Base-by-base conservation (phyloP, 331 rosid species). In the Rhamnella rubrinervis region DNA sequence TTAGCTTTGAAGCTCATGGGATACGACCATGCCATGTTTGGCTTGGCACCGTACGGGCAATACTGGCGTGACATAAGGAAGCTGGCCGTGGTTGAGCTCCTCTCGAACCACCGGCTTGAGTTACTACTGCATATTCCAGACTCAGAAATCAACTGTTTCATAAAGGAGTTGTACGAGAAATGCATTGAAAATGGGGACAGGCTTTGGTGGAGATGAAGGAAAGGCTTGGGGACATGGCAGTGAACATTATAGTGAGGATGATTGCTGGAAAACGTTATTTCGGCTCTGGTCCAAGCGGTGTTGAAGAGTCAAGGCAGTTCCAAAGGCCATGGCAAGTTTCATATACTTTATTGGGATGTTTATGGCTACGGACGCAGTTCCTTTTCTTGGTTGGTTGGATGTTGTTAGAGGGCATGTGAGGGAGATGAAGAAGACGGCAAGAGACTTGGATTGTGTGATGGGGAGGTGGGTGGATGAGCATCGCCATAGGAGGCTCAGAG, bases 11-110 rank as follows among this genome's bases (percentile, higher is more conserved):
- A 62, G 67, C 17, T 62, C 50, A 40, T 62, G 53, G 67, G 67
- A 14, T 62, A 40, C 26, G 37, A 62, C 67, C 67, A 39, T 23
- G 67, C 67, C 67, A 62, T 62, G 67, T 40, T 62, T 13, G 67
- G 67, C 53, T 9, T 40, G 53, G 25, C 35, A n/a, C 67, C 53
- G 0, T 62, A 40, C 6, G 52, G 67, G 17, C 52, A 26, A 3
- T 26, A 26, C 31, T 26, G 31, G 31, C 4, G 4, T 26, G 8
- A 7, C 23, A 5, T 60, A 23, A 60, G 47, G 65, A 60, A 62
- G 53, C 66, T 40, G 1, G 52, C 52, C 66, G 2, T 21, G 2
- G 65, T 60, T 12, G 10, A 60, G 14, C 65, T 60, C 12, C 65
- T 60, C 44, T 60, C 47, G 5, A 60, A 52, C n/a, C 57, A 17